phyloP scores from a whole-genome alignment of 108 stramenopile genomes.

The Fragilariopsis cylindrus region DNA sequence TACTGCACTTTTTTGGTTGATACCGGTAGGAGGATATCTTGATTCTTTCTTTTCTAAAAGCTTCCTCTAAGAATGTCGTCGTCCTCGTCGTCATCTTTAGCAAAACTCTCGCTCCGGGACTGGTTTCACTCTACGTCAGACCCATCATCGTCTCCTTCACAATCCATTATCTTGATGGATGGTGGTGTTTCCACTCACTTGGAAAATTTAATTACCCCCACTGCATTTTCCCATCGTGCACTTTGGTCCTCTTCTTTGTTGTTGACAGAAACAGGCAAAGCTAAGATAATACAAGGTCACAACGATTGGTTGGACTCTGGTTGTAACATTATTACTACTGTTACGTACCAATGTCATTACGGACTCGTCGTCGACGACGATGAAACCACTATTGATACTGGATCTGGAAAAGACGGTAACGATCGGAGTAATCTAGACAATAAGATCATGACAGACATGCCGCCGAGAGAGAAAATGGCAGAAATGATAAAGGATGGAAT shows the following conservation, averaged over 20 bases:
- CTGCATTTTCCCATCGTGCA: slow-evolving; percentile 37
- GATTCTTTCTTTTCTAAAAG: too few species aligned
- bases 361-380: slow-evolving; percentile 22
- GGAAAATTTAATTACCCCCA: slow-evolving; percentile 18
- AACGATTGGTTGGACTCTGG: slow-evolving; percentile 52
- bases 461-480: slow-evolving; percentile 25
- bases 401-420: neutral
- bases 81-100: too few species aligned
- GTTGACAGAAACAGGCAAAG: slow-evolving; percentile 31
- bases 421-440: neutral
- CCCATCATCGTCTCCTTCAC: neutral
- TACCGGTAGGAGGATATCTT: too few species aligned
- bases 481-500: slow-evolving; percentile 42
- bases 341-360: slow-evolving; percentile 69
- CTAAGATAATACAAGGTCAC: slow-evolving; percentile 47
- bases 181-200: slow-evolving; percentile 64
- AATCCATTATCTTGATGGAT: slow-evolving; percentile 47
- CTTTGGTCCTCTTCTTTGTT: slow-evolving; percentile 64
- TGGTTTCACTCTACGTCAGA: slow-evolving; percentile 8
- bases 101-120: neutral
- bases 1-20: too few species aligned
- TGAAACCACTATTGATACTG: neutral
- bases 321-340: slow-evolving; percentile 52
- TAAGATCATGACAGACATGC: neutral
- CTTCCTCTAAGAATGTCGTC: too few species aligned